These are phyloP conservation scores for Botrytis medusae DNA, from an alignment of 2,329 filamentous ascomycete species.

Conservation along the genomic window DNA sequence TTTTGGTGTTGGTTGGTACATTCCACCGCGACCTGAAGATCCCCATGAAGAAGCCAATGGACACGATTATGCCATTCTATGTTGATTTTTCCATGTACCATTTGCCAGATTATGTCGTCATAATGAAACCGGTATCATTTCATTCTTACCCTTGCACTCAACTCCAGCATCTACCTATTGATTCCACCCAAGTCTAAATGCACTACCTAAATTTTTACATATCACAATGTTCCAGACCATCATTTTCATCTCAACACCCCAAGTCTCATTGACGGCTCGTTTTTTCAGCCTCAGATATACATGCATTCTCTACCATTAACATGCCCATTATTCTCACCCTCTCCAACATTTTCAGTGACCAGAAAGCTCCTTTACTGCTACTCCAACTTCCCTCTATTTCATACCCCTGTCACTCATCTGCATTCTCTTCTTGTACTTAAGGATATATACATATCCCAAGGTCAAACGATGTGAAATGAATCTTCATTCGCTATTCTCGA, in stretches of 20 bases:
- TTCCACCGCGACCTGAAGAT: slow-evolving; percentile 1
- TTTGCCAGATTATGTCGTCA: background rate
- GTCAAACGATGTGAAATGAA: background rate
- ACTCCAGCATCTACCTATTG: background rate
- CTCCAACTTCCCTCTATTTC: background rate
- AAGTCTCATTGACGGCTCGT: too few relatives aligned
- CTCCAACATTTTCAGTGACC: background rate
- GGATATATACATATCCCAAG: background rate
- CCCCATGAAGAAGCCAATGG: background rate
- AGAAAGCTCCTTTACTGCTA: background rate
- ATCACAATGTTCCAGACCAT: background rate
- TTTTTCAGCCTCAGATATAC: background rate
- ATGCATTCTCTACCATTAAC: background rate
- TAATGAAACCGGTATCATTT: background rate
- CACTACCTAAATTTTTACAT: background rate
- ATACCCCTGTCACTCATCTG: background rate
- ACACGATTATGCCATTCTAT: slow-evolving; percentile 10
- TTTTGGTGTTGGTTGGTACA: slow-evolving; percentile 1
- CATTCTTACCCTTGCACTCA: background rate
- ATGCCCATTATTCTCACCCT: background rate
- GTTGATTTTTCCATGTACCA: background rate
- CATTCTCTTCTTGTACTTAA: background rate
- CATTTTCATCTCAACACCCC: background rate
- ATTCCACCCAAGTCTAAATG: background rate
- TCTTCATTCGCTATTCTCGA: background rate